Conservation (phyloP, 1,284 basidiomycete species). For the Puccinia horiana region DNA sequence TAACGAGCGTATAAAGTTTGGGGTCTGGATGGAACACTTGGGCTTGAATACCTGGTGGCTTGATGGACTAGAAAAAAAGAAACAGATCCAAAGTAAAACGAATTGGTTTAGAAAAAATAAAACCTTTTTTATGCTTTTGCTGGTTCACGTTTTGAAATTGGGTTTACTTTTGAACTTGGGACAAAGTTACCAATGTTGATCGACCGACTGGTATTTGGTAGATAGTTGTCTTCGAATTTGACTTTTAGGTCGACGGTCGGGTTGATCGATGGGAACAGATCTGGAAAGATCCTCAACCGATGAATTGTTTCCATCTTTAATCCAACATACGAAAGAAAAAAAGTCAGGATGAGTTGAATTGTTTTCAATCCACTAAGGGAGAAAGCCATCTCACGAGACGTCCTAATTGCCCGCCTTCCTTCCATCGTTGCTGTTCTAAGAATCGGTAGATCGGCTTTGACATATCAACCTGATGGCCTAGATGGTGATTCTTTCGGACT, state of each 20-base stretch:
- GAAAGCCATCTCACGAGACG: conserved; percentile 66
- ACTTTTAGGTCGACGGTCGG: conserved; percentile 69
- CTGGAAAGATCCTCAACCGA: conserved; percentile 87
- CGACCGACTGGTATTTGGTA: not conserved
- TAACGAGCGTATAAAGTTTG: conserved; percentile 80
- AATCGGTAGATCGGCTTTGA: conserved; percentile 71
- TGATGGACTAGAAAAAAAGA: conserved; percentile 63
- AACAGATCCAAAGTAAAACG: not conserved
- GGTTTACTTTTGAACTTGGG: conserved; percentile 62
- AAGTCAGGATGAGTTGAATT: not conserved
- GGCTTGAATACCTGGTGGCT: conserved; percentile 68
- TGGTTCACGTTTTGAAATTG: conserved; percentile 73
- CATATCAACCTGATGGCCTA: conserved; percentile 57
- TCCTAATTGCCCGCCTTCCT: conserved; percentile 77
- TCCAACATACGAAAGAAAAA: conserved; percentile 6
- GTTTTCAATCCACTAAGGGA: not conserved
- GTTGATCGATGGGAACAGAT: conserved; percentile 72
- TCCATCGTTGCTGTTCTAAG: conserved; percentile 80
- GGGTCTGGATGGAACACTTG: conserved; percentile 77
- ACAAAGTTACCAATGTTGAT: conserved; percentile 50
- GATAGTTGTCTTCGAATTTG: conserved; percentile 62
- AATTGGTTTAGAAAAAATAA: not conserved
- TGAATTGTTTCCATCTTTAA: conserved; percentile 86
- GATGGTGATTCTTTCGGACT: conserved; percentile 11
- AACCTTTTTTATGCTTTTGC: conserved; percentile 65